phyloP scores from a whole-genome alignment of 2,329 filamentous ascomycete genomes.

The Penicillium sp. region DNA sequence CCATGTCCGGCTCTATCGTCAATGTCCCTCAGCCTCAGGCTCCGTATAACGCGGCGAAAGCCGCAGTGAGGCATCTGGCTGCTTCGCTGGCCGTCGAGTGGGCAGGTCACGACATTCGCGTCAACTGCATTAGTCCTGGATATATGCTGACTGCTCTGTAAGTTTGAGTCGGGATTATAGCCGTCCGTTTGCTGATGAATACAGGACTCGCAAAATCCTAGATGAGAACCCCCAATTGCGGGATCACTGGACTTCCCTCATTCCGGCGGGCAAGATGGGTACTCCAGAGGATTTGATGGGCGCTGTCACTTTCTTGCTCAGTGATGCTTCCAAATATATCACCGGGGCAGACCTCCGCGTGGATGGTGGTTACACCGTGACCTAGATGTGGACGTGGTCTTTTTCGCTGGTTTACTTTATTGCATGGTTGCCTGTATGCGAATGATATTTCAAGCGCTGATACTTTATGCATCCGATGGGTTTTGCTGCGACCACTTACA shows the following conservation, averaged over 20 bases:
- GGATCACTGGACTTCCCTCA: slow-evolving; percentile 86
- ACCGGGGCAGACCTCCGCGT: slow-evolving; percentile 76
- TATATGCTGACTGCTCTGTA: slow-evolving; percentile 96
- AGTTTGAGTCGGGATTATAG: slow-evolving; percentile 36
- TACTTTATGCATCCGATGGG: background rate
- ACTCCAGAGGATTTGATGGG: slow-evolving; percentile 90
- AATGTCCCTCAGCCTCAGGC: slow-evolving; percentile 94
- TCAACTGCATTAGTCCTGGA: slow-evolving; percentile 93
- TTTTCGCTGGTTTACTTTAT: background rate
- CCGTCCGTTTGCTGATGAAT: background rate
- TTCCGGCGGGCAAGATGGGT: slow-evolving; percentile 93
- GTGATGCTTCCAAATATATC: slow-evolving; percentile 75
- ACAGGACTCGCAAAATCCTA: slow-evolving; percentile 87
- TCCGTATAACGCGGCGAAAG: slow-evolving; percentile 92
- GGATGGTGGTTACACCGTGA: slow-evolving; percentile 86
- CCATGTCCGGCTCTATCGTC: slow-evolving; percentile 91
- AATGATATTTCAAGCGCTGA: background rate
- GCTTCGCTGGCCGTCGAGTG: slow-evolving; percentile 90
- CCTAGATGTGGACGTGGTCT: slow-evolving; percentile 51
- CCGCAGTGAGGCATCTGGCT: slow-evolving; percentile 85
- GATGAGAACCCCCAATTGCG: slow-evolving; percentile 90
- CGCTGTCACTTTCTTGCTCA: slow-evolving; percentile 82
- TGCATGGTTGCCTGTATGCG: slow-evolving; percentile 6
- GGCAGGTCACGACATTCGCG: slow-evolving; percentile 82
- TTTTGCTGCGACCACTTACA: too few species aligned